phyloP scores from a whole-genome alignment of 2,329 filamentous ascomycete genomes.

The Cladosporium austrohemisphaericum region DNA sequence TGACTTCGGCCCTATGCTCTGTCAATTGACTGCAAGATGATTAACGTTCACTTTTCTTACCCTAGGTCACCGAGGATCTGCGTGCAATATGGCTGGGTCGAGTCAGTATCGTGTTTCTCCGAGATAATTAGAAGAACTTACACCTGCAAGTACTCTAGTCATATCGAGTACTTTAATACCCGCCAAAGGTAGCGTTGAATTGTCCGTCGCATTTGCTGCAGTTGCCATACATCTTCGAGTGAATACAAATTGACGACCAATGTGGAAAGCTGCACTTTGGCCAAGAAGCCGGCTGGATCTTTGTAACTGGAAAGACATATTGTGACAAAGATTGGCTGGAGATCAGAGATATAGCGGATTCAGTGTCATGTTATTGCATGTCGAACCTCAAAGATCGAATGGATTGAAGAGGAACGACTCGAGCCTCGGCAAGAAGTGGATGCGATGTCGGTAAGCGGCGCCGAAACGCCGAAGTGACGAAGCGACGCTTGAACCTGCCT shows the following conservation, averaged over 20 bases:
- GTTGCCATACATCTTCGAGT: conserved; percentile 41
- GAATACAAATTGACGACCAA: conserved; percentile 13
- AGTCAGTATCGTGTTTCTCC: conserved; percentile 17
- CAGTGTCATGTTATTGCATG: too few species aligned
- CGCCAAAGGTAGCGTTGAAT: conserved; percentile 63
- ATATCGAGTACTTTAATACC: conserved; percentile 91
- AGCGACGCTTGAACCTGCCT: too few species aligned
- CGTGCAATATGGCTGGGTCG: conserved; percentile 81
- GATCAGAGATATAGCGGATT: too few species aligned
- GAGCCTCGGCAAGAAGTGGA: conserved; percentile 10
- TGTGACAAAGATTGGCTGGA: background rate
- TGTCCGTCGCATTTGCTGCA: conserved; percentile 35
- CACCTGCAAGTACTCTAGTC: conserved; percentile 91
- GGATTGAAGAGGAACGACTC: background rate
- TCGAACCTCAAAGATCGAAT: too few species aligned
- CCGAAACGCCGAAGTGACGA: conserved; percentile 9
- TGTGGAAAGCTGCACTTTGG: conserved; percentile 12
- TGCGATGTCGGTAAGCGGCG: background rate
- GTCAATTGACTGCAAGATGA: background rate
- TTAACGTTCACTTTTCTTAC: conserved; percentile 51
- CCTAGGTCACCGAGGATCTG: conserved; percentile 95
- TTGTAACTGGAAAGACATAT: conserved; percentile 25
- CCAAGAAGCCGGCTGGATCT: conserved; percentile 20
- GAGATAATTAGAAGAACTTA: conserved; percentile 39
- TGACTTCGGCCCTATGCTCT: conserved; percentile 75